A percentile compares a stretch with the other conserved stretches of the same genome.
phyloP scores from a whole-genome alignment of 2,329 filamentous ascomycete species.

The Pseudogymnoascus sp. region DNA sequence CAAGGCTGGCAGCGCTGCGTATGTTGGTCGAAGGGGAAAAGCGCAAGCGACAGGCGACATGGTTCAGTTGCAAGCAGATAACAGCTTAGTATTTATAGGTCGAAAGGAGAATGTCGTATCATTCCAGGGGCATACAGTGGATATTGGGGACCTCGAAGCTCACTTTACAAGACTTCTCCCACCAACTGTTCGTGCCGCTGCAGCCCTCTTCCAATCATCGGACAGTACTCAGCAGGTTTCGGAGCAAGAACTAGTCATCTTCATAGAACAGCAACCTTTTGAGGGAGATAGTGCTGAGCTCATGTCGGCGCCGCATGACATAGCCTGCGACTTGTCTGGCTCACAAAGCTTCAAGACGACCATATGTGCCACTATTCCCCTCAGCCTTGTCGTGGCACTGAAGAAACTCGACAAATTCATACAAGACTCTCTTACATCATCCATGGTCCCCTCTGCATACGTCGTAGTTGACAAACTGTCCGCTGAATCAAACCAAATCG shows the following conservation, averaged over 20 bases:
- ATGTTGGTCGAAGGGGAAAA: constrained; percentile 26
- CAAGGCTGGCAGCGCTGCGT: constrained; percentile 28
- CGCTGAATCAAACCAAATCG: constrained; percentile 20
- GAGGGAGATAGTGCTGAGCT: constrained; percentile 25
- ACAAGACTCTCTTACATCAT: constrained; percentile 37
- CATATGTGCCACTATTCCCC: constrained; percentile 20
- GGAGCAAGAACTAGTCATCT: constrained; percentile 23
- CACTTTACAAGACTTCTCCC: constrained; percentile 33
- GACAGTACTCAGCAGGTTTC: constrained; percentile 3
- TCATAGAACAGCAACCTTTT: constrained; percentile 28
- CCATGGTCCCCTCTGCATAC: constrained; percentile 40
- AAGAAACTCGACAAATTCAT: constrained; percentile 37
- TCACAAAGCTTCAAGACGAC: constrained; percentile 17
- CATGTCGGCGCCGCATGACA: constrained; percentile 20
- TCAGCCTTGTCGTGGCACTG: constrained; percentile 29
- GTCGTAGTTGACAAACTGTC: constrained; percentile 35
- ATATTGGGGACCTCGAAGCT: constrained; percentile 34
- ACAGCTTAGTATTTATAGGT: constrained; percentile 24
- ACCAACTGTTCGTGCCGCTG: constrained; percentile 21
- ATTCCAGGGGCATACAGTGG: constrained; percentile 33
- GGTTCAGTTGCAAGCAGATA: constrained; percentile 23
- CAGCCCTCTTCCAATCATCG: constrained; percentile 23
- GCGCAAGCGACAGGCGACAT: constrained; percentile 26
- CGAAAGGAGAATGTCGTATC: constrained; percentile 24
- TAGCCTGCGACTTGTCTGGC: constrained; percentile 2